phyloP scores from a whole-genome alignment of 257 asterid genomes.

The Buddleja alternifolia region DNA sequence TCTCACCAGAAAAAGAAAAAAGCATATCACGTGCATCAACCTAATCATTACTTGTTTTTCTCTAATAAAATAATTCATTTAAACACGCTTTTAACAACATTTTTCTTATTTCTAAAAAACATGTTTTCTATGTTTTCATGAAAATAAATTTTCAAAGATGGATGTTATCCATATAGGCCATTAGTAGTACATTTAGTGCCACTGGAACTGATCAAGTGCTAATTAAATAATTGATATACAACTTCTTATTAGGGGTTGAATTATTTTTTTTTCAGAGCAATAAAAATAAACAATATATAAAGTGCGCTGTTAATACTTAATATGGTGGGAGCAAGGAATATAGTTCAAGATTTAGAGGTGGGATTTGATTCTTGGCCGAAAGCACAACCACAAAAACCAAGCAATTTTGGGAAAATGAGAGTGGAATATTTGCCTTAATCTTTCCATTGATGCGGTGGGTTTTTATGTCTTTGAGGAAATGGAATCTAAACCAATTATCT shows the following conservation, averaged over 20 bases:
- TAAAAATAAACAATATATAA: background rate
- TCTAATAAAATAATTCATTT: too few relatives aligned
- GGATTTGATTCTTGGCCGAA: background rate
- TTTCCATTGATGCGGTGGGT: background rate
- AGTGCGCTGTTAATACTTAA: background rate
- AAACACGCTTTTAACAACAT: too few relatives aligned
- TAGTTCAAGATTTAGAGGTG: background rate
- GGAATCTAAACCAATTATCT: background rate
- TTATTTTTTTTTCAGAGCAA: background rate
- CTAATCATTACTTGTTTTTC: too few relatives aligned
- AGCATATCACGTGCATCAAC: too few relatives aligned
- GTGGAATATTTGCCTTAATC: background rate
- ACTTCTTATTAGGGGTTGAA: background rate
- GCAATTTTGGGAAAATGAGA: background rate
- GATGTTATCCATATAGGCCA: too few relatives aligned
- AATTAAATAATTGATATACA: too few relatives aligned
- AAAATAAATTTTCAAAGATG: too few relatives aligned
- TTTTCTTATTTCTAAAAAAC: too few relatives aligned
- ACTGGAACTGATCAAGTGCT: too few relatives aligned
- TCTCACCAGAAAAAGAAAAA: too few relatives aligned
- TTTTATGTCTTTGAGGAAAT: background rate
- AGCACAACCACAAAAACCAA: background rate
- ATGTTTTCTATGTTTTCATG: too few relatives aligned
- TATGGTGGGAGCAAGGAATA: conserved; percentile 6
- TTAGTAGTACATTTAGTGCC: too few relatives aligned